Percentiles rank a stretch among this genome's conserved stretches.
Conservation (phyloP, 345 rosid species). For the Eutrema yunnanense region DNA sequence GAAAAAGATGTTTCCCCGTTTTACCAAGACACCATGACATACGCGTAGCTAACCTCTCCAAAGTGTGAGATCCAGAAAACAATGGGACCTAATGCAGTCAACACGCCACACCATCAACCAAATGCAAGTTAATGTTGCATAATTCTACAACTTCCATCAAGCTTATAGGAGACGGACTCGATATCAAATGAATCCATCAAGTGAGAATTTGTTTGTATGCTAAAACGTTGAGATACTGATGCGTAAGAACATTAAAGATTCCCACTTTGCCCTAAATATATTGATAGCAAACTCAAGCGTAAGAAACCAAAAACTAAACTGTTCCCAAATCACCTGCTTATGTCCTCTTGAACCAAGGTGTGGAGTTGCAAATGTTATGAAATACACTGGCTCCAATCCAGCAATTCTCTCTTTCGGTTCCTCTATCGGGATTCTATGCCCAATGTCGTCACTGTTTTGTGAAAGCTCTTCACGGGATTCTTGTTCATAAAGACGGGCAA, state of each 20-base stretch:
- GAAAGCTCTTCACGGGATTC: constrained; percentile 28
- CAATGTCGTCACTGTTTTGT: constrained; percentile 33
- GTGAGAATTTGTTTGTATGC: too few species aligned
- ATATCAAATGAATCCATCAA: too few species aligned
- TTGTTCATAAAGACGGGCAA: constrained; percentile 61
- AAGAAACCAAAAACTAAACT: background rate
- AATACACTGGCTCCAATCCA: constrained; percentile 73
- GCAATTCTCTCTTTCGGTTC: constrained; percentile 50
- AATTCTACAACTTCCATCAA: background rate
- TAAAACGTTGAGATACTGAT: background rate
- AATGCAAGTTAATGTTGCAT: background rate
- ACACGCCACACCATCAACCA: background rate
- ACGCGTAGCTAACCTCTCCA: constrained; percentile 59
- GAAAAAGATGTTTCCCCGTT: constrained; percentile 78
- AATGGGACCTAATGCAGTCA: constrained; percentile 53
- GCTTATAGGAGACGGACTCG: too few species aligned
- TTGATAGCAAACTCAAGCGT: background rate
- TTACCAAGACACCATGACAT: constrained; percentile 66
- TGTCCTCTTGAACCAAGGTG: constrained; percentile 91
- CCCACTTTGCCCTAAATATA: background rate
- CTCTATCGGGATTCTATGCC: constrained; percentile 27
- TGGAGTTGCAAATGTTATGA: constrained; percentile 81
- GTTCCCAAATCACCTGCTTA: constrained; percentile 55
- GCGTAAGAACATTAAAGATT: background rate
- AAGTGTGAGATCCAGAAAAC: constrained; percentile 51